Evolutionary conservation across 179 eudicot species (phyloP), one percentile per base, ranked within the genome.

Genomic region (Beta macrorhiza): DNA sequence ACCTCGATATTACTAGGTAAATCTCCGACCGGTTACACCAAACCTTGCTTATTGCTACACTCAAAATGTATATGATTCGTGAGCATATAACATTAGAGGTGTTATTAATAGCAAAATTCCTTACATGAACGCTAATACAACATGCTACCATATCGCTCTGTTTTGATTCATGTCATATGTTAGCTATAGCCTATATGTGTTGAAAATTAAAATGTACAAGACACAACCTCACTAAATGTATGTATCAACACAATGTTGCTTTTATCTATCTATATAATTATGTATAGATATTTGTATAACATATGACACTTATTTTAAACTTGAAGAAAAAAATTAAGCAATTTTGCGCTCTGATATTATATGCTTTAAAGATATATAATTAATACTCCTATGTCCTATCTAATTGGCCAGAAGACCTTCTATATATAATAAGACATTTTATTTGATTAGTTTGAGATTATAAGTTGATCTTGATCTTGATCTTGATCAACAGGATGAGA

Each of bases 401-500:
- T 29, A 73, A 25, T 22, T 74, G 25, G 45, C 62, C 1, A 52
- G 5, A 25, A 52, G 8, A 52, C 20, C 45, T 13, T 52, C 11
- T 74, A 67, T 67, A 67, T 25, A 45, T 70, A 70, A 6, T 8
- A 42, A 22, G 76, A 58, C 19, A 3, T 10, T 63, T 2, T 1
- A 16, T 9, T 44, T 17, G 44, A 81, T 57, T 47, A 69, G 58
- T 29, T 74, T 47, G 69, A 7, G 45, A 45, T 17, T 59, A 37
- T 42, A 76, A 76, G 65, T 61, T 82, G 58, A 67, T 57, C 61
- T 67, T 81, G 78, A 77, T 84, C 78, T 62, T 82, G 42, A 77
- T 84, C 78, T 62, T 82, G 42, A 53, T 77, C 76, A 10, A 25
- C 15, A 17, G 44, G 55, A n/a, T 37, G 88, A 67, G 85, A 85